These are phyloP conservation scores for Manihot esculenta DNA, from an alignment of 441 rosid genomes.

Conservation along the genomic window DNA sequence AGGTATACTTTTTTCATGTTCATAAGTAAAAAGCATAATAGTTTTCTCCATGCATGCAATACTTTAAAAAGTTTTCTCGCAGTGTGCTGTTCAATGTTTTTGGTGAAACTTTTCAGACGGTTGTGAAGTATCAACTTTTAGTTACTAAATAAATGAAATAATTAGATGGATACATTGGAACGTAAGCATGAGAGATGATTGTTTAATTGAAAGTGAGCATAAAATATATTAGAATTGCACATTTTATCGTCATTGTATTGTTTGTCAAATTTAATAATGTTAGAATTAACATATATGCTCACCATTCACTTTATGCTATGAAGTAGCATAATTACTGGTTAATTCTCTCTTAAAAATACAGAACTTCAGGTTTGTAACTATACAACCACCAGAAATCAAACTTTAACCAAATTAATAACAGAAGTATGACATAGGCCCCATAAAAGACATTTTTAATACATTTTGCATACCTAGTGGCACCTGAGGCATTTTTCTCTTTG, in stretches of 20 bases:
- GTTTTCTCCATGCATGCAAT: background rate
- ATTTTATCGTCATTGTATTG: background rate
- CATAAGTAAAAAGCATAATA: background rate
- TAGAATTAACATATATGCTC: too few relatives aligned
- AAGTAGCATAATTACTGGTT: too few relatives aligned
- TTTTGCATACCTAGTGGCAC: too few relatives aligned
- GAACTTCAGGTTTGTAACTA: too few relatives aligned
- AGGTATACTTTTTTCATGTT: constrained; percentile 35
- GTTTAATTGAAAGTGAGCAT: background rate
- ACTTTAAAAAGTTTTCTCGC: too few relatives aligned
- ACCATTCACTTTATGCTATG: too few relatives aligned
- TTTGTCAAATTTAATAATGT: background rate
- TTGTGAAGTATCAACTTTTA: background rate
- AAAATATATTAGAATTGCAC: background rate
- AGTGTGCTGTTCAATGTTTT: background rate
- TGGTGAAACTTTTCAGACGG: background rate
- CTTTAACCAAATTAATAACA: too few relatives aligned
- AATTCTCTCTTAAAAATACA: too few relatives aligned
- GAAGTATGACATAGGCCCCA: too few relatives aligned
- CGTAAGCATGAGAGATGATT: background rate
- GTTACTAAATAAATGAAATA: background rate
- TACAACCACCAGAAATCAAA: too few relatives aligned
- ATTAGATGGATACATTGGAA: background rate
- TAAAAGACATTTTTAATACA: too few relatives aligned
- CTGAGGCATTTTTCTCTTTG: too few relatives aligned